These are phyloP conservation scores for Pelargonium citronellum DNA, from an alignment of 441 rosid species.

Conservation along the genomic window DNA sequence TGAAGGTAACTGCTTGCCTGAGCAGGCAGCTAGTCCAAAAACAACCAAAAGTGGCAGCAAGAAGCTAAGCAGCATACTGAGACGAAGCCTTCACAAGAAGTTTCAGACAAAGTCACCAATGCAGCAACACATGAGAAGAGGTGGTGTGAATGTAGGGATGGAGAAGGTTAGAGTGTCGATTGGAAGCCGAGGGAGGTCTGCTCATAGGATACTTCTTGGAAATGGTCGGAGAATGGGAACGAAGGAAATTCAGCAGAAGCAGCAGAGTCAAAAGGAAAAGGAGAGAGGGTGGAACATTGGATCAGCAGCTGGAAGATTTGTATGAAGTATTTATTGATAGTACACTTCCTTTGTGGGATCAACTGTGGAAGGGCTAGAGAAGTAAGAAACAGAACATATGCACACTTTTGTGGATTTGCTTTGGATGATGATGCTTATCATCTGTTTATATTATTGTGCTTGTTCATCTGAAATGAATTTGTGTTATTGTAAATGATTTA, in stretches of 20 bases:
- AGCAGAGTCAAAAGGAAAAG: conserved; percentile 57
- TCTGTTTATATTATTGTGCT: background rate
- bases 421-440: conserved; percentile 1
- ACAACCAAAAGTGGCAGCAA: conserved; percentile 36
- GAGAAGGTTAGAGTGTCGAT: conserved; percentile 81
- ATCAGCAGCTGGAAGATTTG: conserved; percentile 24
- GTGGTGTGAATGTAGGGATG: conserved; percentile 74
- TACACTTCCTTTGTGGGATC: background rate
- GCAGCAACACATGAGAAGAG: conserved; percentile 65
- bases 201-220: conserved; percentile 48
- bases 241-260: conserved; percentile 49
- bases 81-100: conserved; percentile 77
- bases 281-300: conserved; percentile 74
- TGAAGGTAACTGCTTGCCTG: conserved; percentile 33
- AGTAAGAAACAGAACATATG: background rate
- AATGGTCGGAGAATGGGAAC: conserved; percentile 46
- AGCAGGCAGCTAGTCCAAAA: conserved; percentile 56
- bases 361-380: background rate
- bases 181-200: conserved; percentile 75
- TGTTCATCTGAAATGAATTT: background rate
- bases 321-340: conserved; percentile 6
- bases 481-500: no score
- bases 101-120: conserved; percentile 48
- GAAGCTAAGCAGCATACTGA: conserved; percentile 50
- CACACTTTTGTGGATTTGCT: conserved; percentile 2